These are phyloP conservation scores for Debaryomyces subglobosus DNA, from an alignment of 1,139 yeast genomes.

Conservation along the genomic window DNA sequence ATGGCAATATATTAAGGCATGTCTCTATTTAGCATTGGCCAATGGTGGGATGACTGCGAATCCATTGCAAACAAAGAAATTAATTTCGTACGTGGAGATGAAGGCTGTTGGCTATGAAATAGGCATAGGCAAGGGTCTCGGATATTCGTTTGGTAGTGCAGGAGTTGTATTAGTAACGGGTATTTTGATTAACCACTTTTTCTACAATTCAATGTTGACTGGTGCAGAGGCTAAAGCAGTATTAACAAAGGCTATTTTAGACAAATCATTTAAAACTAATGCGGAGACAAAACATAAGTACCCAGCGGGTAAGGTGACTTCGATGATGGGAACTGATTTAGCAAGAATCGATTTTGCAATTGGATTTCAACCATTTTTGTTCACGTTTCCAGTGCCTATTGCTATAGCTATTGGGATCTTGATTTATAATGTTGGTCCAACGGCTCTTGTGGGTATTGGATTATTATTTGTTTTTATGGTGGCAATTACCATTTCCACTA, in stretches of 20 bases:
- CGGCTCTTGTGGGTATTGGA: constrained; percentile 69
- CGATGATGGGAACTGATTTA: constrained; percentile 76
- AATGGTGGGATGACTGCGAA: constrained; percentile 23
- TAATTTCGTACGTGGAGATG: constrained; percentile 32
- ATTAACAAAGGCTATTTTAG: constrained; percentile 36
- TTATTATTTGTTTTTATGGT: constrained; percentile 36
- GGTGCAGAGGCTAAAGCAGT: constrained; percentile 42
- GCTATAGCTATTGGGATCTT: constrained; percentile 64
- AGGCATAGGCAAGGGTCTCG: constrained; percentile 34
- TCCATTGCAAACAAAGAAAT: constrained; percentile 33
- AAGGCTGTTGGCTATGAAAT: constrained; percentile 23
- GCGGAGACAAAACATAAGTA: constrained; percentile 32
- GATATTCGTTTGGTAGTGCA: constrained; percentile 30
- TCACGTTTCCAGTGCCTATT: constrained; percentile 65
- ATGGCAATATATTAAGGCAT: constrained; percentile 27
- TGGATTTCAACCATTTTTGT: constrained; percentile 66
- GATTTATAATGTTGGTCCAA: constrained; percentile 69
- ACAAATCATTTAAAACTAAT: constrained; percentile 34
- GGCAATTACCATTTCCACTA: constrained; percentile 40
- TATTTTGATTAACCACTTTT: constrained; percentile 61
- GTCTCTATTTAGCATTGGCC: constrained; percentile 22
- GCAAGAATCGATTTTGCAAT: constrained; percentile 79
- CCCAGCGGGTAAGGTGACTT: constrained; percentile 37
- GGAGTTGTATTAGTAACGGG: constrained; percentile 36
- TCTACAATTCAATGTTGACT: constrained; percentile 58